A percentile compares a stretch with the other conserved stretches of the same genome.
phyloP scores from a whole-genome alignment of 768 basidiomycete species.

The Chalciporus piperatus region DNA sequence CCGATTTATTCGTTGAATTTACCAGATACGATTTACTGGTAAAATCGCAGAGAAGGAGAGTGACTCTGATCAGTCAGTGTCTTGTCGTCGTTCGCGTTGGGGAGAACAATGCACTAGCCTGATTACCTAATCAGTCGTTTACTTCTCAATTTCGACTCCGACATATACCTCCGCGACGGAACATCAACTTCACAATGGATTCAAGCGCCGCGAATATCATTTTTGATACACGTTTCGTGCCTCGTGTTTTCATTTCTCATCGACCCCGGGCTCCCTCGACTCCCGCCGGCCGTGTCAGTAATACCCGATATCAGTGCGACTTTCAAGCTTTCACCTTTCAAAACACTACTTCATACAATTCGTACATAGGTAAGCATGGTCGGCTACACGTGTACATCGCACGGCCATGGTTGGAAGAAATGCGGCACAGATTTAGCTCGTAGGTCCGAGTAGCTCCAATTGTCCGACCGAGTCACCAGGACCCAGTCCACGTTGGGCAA shows the following conservation, averaged over 20 bases:
- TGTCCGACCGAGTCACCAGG: slow-evolving; percentile 13
- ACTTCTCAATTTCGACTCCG: slow-evolving; percentile 8
- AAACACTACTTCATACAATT: no score
- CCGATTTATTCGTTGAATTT: neutral
- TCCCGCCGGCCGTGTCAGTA: neutral
- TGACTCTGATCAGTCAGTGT: slow-evolving; percentile 13
- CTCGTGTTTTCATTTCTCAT: slow-evolving; percentile 7
- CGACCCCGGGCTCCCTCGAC: no score
- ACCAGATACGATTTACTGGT: neutral
- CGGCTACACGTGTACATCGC: slow-evolving; percentile 18
- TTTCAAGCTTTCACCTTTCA: no score
- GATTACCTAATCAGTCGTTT: slow-evolving; percentile 23
- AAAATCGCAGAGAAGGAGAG: slow-evolving; percentile 16
- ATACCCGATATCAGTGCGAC: neutral
- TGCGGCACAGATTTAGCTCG: neutral
- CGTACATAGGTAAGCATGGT: slow-evolving; percentile 4
- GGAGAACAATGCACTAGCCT: neutral
- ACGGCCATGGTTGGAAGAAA: slow-evolving; percentile 6
- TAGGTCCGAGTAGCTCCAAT: neutral
- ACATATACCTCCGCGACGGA: neutral
- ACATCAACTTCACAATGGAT: slow-evolving; percentile 17
- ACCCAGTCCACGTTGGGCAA: neutral
- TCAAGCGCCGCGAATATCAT: slow-evolving; percentile 11
- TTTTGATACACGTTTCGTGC: slow-evolving; percentile 19
- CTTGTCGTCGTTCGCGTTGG: slow-evolving; percentile 26